Base-by-base conservation (phyloP, 2,329 filamentous ascomycete species). In the Pestalotiopsis sp. region DNA sequence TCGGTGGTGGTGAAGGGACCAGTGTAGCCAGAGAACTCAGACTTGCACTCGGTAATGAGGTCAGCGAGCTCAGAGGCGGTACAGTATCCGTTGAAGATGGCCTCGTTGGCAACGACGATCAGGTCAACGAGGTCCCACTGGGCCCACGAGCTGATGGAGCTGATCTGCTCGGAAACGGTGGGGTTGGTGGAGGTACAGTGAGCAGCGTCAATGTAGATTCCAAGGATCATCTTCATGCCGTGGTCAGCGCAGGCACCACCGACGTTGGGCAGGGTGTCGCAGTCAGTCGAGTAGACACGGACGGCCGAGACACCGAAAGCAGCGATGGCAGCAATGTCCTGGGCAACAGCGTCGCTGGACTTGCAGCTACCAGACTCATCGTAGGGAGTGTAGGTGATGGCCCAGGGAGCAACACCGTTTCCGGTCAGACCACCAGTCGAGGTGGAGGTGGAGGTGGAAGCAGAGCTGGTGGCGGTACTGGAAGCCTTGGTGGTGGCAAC, bases 261-360 rank as follows among this genome's bases (percentile, higher is more conserved):
- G 69, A 98, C 91, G 81, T 88, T 91, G 78, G 90, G 82, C 70
- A 97, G 92, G 67, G 91, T 92, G 82, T 88, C 86, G 87, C 95
- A 98, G 88, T 98, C 95, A 74, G 94, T 95, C 72, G 92, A 93
- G 90, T 98, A 98, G 79, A 96, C 86, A 80, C 95, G 95, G 79
- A 95, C 80, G 64, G 87, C 84, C 72, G 82, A 82, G 88, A 95
- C 94, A 70, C 92, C 92, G 72, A 88, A 87, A 66, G 75, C 64
- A 76, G 90, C 87, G 77, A 95, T 92, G 69, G 80, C 73, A 52
- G 81, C 79, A 73, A 95, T 86, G 73, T 95, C 92, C 27, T 75
- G 67, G 70, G 84, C 78, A 69, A 95, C 88, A 62, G 87, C 79
- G n/a, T 71, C 71, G 70, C 86, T 81, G 70, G 78, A 77, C 89